A percentile compares a stretch with the other conserved stretches of the same genome.
These are phyloP conservation scores for Cryptococcus sp. DNA, from an alignment of 1,284 basidiomycete species.

Conservation along the genomic window DNA sequence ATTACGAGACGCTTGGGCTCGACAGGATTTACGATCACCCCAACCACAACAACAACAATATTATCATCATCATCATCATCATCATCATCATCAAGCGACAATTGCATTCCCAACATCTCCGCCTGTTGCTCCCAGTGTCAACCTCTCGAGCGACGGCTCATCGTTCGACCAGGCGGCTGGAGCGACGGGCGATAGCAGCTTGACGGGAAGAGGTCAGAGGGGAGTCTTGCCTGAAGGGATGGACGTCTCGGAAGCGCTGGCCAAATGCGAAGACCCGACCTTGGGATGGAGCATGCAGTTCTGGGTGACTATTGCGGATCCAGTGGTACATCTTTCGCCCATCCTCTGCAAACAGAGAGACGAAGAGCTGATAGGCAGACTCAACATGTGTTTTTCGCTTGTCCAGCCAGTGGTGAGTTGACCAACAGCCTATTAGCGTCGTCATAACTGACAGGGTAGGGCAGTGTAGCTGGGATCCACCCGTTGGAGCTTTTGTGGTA, in stretches of 20 bases:
- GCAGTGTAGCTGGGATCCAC: constrained; percentile 86
- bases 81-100: too few species aligned
- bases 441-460: constrained; percentile 52
- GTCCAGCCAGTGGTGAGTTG: constrained; percentile 57
- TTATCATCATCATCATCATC: too few species aligned
- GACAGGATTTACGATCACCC: constrained; percentile 1
- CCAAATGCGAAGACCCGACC: constrained; percentile 36
- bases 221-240: constrained; percentile 17
- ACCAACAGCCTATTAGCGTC: background rate
- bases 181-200: too few species aligned
- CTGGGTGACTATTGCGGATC: constrained; percentile 46
- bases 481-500: constrained; percentile 83
- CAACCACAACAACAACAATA: too few species aligned
- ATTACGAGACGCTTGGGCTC: constrained; percentile 5
- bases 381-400: constrained; percentile 79
- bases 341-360: background rate
- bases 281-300: constrained; percentile 43
- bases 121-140: background rate
- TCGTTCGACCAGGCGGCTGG: too few species aligned
- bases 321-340: constrained; percentile 26
- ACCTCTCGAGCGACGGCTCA: background rate
- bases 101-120: background rate
- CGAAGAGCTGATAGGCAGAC: constrained; percentile 51
- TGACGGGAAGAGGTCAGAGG: too few species aligned
- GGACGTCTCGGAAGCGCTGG: constrained; percentile 32